Evolutionary conservation across 306 rosid species (phyloP).

Genomic region (Inga laurina): DNA sequence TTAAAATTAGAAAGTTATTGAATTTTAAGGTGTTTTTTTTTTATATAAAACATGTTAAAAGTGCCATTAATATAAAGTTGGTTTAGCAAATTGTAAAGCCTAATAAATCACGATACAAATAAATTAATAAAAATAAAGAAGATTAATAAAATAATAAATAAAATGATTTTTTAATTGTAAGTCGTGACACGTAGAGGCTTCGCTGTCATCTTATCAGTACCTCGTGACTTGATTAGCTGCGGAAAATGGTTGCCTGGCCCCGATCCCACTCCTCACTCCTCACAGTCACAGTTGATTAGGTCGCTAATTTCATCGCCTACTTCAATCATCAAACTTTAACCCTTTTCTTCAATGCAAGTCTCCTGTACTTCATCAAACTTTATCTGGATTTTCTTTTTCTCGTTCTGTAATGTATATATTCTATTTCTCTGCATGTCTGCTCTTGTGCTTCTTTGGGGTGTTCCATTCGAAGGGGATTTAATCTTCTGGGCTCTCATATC

Average conservation of each 20-base stretch:
- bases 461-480: slow-evolving; percentile 16
- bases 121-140: too few species aligned
- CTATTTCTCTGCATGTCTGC: not conserved
- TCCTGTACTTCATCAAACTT: slow-evolving; percentile 2
- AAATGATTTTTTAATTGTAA: too few species aligned
- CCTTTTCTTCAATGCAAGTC: slow-evolving; percentile 57
- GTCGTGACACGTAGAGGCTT: too few species aligned
- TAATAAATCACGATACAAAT: too few species aligned
- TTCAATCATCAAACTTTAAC: slow-evolving; percentile 55
- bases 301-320: slow-evolving; percentile 51
- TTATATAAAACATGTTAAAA: too few species aligned
- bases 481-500: not conserved
- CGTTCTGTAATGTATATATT: not conserved
- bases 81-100: too few species aligned
- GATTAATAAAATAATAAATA: too few species aligned
- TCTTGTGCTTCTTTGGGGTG: slow-evolving; percentile 21
- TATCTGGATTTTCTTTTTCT: slow-evolving; percentile 18
- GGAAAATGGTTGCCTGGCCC: not conserved
- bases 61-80: too few species aligned
- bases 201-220: too few species aligned
- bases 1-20: too few species aligned
- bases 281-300: slow-evolving; percentile 56
- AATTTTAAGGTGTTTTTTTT: too few species aligned
- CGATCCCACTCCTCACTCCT: not conserved
- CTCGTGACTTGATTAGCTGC: not conserved